phyloP scores from a whole-genome alignment of 2,329 filamentous ascomycete genomes.

The Epichloe amarillans region DNA sequence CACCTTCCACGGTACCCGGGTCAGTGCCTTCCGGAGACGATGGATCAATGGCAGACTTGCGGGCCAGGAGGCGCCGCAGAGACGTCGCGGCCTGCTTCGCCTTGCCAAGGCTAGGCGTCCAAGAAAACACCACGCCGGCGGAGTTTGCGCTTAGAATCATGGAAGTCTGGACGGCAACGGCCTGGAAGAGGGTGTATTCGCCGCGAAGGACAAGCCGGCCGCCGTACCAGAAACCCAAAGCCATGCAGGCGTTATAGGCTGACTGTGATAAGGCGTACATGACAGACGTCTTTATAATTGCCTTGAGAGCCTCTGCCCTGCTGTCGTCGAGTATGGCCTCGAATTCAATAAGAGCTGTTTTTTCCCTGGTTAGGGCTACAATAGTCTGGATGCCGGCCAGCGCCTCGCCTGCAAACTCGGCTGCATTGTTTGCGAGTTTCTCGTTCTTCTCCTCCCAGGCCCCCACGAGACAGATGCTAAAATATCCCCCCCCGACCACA shows the following conservation, averaged over 20 bases:
- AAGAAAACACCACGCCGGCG: not conserved
- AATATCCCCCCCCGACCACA: constrained; percentile 26
- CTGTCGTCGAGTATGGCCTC: not conserved
- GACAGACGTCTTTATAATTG: not conserved
- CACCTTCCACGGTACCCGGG: too few relatives aligned
- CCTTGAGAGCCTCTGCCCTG: not conserved
- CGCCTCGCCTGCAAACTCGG: constrained; percentile 7
- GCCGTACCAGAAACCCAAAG: constrained; percentile 10
- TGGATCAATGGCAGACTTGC: not conserved
- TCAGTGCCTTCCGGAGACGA: too few relatives aligned
- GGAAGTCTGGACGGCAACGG: too few relatives aligned
- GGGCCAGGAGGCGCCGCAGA: not conserved
- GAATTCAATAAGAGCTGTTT: not conserved
- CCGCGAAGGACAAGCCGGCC: constrained; percentile 3
- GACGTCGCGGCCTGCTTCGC: not conserved
- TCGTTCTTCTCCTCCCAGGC: constrained; percentile 5
- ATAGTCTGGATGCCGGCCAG: constrained; percentile 8
- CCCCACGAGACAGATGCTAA: constrained; percentile 19
- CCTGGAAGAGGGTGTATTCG: constrained; percentile 5
- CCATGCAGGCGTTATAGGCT: constrained; percentile 1
- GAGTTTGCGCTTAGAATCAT: not conserved
- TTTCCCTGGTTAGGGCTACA: constrained; percentile 5
- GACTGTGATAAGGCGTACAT: constrained; percentile 4
- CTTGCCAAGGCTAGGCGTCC: not conserved
- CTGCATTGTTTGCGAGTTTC: not conserved